Conservation (phyloP, 2,329 filamentous ascomycete genomes). For the Botrytis elliptica region DNA sequence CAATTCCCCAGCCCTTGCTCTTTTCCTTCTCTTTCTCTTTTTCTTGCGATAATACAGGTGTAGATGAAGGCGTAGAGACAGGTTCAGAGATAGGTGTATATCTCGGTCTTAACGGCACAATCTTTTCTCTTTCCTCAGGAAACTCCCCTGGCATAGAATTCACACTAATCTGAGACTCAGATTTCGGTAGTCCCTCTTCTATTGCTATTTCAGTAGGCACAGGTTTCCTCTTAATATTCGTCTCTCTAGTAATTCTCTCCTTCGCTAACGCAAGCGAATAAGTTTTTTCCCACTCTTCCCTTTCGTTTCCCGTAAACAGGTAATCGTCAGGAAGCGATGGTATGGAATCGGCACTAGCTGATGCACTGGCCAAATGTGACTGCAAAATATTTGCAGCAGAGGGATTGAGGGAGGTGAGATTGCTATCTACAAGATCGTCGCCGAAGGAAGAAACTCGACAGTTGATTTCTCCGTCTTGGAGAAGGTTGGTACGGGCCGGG, state of each 20-base stretch:
- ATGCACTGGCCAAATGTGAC: not conserved
- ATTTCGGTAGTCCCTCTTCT: not conserved
- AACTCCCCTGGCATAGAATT: conserved; percentile 20
- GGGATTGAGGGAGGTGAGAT: conserved; percentile 21
- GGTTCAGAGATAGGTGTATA: not conserved
- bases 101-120: conserved; percentile 25
- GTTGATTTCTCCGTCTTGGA: conserved; percentile 21
- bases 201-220: conserved; percentile 10
- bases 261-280: conserved; percentile 3
- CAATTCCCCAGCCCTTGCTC: conserved; percentile 26
- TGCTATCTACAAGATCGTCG: conserved; percentile 30
- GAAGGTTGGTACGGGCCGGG: conserved; percentile 16
- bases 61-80: not conserved
- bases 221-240: conserved; percentile 27
- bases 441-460: conserved; percentile 27
- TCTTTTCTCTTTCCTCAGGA: conserved; percentile 20
- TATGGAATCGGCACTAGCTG: conserved; percentile 3
- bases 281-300: conserved; percentile 18
- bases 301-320: conserved; percentile 20
- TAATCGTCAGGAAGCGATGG: conserved; percentile 24
- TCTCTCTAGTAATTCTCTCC: conserved; percentile 4
- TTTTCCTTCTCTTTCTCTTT: conserved; percentile 13
- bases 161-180: conserved; percentile 8
- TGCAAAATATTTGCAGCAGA: conserved; percentile 16
- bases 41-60: conserved; percentile 1